Evolutionary conservation across 805 yeast genomes (phyloP).

Genomic region (Candida ulmi): DNA sequence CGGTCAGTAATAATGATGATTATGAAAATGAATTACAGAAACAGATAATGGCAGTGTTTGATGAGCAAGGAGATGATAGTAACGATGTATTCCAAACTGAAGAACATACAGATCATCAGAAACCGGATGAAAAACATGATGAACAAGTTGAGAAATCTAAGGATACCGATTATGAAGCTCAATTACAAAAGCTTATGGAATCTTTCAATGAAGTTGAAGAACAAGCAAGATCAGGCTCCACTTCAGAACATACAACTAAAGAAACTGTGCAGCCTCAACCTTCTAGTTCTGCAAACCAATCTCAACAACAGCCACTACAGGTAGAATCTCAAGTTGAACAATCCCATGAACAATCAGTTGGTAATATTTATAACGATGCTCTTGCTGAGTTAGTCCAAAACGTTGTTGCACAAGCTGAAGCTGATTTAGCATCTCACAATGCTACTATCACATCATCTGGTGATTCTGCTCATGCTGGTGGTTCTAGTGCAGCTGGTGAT

Average conservation of each 20-base stretch:
- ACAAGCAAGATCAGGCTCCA: slow-evolving; percentile 1
- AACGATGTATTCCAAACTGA: background rate
- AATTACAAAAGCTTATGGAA: slow-evolving; percentile 20
- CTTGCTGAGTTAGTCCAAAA: slow-evolving; percentile 50
- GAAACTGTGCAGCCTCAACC: no score
- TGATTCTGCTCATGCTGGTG: no score
- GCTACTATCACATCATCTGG: background rate
- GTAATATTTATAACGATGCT: slow-evolving; percentile 43
- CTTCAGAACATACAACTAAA: background rate
- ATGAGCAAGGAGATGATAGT: background rate
- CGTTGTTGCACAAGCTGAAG: slow-evolving; percentile 37
- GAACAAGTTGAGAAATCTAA: slow-evolving; percentile 2
- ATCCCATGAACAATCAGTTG: background rate
- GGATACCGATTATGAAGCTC: slow-evolving; percentile 13
- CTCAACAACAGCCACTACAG: no score
- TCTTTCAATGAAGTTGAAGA: slow-evolving; percentile 17
- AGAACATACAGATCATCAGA: background rate
- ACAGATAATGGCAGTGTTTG: slow-evolving; percentile 16
- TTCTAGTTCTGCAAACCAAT: no score
- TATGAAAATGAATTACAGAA: slow-evolving; percentile 12
- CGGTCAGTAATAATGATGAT: slow-evolving; percentile 1
- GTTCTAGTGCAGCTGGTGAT: no score
- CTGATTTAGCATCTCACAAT: slow-evolving; percentile 6
- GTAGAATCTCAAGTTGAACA: no score
- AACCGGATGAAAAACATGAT: background rate